Base-by-base conservation (phyloP, 208 protist species). In the Leishmania turanica region DNA sequence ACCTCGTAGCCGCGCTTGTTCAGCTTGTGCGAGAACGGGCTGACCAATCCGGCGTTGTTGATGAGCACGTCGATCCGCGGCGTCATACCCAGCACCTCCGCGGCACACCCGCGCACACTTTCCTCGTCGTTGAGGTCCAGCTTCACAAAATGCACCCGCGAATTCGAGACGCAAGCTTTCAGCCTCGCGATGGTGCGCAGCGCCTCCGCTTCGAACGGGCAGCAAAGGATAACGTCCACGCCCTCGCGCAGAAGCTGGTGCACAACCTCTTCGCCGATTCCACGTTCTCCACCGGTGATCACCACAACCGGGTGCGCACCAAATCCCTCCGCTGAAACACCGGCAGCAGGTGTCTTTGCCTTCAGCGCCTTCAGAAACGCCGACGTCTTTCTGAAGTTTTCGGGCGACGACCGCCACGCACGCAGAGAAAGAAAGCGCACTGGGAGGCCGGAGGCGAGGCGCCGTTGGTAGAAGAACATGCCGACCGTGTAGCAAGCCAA, bases 51-150 rank as follows among this genome's bases (percentile, higher is more conserved):
- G 13, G 89, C 87, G 70, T 90, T 92, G 80, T 92, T 92, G 79
- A 92, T 88, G 51, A 92, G 84, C n/a, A 92, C 17, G 45, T 92
- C 82, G 71, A 90, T 84, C 76, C 85, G 86, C n/a, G 84, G 75
- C 6, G 89, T 90, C 71, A 81, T 11, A 17, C 65, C 37, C 77
- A 83, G 65, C n/a, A 90, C 80, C 2, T n/a, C 56, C 42, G 64
- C 78, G 7, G 84, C 89, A 66, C 82, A 73, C 40, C 69, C 42
- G 0, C 85, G 89, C 62, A 89, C 71, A 79, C 85, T 86, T 27
- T 81, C 62, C 69, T 90, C 87, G 70, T 89, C 87, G 69, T 75
- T 84, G 27, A 92, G 76, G 64, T 92, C 81, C 49, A 90, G 78
- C 60, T 87, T 84, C 9, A 90, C 40, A 69, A 89, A 88, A 21